phyloP scores from a whole-genome alignment of 208 protist species.

The Wallacemonas sp. region DNA sequence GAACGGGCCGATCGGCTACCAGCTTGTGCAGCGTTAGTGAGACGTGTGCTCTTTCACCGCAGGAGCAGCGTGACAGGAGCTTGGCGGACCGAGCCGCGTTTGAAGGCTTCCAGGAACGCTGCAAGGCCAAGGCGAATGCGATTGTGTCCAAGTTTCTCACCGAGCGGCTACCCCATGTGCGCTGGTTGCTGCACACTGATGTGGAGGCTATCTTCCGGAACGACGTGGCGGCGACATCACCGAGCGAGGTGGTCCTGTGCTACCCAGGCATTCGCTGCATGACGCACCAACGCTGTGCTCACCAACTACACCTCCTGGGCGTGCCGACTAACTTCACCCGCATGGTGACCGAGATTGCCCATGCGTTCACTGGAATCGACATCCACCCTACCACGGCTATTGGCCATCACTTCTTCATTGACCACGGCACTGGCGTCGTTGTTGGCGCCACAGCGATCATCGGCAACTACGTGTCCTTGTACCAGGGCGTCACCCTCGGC shows the following conservation, averaged over 20 bases:
- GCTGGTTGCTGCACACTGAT: constrained; percentile 68
- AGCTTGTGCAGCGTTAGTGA: too few species aligned
- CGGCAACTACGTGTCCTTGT: constrained; percentile 75
- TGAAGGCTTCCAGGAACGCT: constrained; percentile 23
- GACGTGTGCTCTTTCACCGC: not conserved
- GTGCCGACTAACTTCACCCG: constrained; percentile 71
- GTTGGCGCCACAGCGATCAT: constrained; percentile 85
- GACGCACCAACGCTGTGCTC: constrained; percentile 66
- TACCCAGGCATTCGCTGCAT: constrained; percentile 80
- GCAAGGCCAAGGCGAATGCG: constrained; percentile 34
- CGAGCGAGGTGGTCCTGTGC: constrained; percentile 63
- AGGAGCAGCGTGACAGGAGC: not conserved
- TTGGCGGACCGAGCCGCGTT: not conserved
- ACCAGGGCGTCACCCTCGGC: constrained; percentile 88
- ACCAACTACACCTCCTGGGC: constrained; percentile 62
- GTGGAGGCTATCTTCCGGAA: constrained; percentile 48
- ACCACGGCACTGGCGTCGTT: constrained; percentile 90
- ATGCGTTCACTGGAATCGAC: constrained; percentile 73
- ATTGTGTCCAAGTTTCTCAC: constrained; percentile 55
- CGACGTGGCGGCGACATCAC: constrained; percentile 66
- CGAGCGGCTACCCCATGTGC: constrained; percentile 44
- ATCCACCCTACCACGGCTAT: constrained; percentile 85
- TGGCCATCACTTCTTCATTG: constrained; percentile 87
- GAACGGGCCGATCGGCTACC: too few species aligned
- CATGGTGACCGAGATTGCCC: constrained; percentile 72